Conservation (phyloP, 1,284 basidiomycete genomes). For the Heterobasidion occidentale region DNA sequence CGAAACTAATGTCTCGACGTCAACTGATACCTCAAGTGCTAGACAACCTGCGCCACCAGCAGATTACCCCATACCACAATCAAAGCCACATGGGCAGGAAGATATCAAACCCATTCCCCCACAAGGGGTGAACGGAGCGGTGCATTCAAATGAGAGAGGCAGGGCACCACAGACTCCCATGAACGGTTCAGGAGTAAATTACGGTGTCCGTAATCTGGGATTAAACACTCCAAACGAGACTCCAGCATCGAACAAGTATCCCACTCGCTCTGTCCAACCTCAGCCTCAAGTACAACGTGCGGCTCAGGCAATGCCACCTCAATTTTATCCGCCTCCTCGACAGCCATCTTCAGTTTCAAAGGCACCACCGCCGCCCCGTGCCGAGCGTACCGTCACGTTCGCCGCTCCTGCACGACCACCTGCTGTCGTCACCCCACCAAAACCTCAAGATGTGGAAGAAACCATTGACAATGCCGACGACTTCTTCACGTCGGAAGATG, state of each 20-base stretch:
- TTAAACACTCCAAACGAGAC: slow-evolving; percentile 2
- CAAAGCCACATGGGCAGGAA: background rate
- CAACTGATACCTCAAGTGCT: slow-evolving; percentile 3
- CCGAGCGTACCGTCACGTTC: background rate
- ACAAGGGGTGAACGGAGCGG: slow-evolving; percentile 13
- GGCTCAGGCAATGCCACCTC: background rate
- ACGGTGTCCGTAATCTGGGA: background rate
- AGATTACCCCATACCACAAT: slow-evolving; percentile 5
- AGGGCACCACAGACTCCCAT: slow-evolving; percentile 5
- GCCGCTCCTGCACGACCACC: background rate
- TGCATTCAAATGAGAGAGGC: slow-evolving; percentile 14
- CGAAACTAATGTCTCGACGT: slow-evolving; percentile 26
- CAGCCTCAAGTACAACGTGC: background rate
- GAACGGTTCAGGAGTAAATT: background rate
- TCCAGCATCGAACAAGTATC: background rate
- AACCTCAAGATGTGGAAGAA: background rate
- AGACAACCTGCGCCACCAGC: slow-evolving; percentile 1
- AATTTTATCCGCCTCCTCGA: background rate
- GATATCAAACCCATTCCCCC: slow-evolving; percentile 4
- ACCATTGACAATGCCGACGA: slow-evolving; percentile 24
- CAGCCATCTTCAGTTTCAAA: background rate
- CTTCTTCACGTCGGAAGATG: slow-evolving; percentile 57
- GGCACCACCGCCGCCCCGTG: background rate
- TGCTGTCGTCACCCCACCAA: background rate
- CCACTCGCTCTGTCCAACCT: background rate